Evolutionary conservation across 805 yeast species (phyloP).

Genomic region (Starmerella scarabaei): DNA sequence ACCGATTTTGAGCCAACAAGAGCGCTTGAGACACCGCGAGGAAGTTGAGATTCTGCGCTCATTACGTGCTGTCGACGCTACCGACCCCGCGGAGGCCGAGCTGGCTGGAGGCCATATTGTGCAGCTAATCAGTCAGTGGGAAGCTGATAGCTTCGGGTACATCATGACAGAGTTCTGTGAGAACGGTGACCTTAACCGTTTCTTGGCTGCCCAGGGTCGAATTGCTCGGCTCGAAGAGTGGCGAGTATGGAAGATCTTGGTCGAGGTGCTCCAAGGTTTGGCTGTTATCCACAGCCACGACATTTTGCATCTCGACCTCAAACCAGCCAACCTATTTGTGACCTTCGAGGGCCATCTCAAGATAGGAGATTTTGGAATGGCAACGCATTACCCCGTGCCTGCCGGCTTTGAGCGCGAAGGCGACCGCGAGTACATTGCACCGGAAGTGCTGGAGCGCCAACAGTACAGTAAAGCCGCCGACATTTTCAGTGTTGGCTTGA

Average conservation of each 20-base stretch:
- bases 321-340: conserved; percentile 88
- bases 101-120: conserved; percentile 47
- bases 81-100: neutral
- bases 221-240: conserved; percentile 80
- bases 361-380: conserved; percentile 95
- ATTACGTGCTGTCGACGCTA: conserved; percentile 16
- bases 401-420: conserved; percentile 79
- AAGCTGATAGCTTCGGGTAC: conserved; percentile 53
- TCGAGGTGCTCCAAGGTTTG: conserved; percentile 66
- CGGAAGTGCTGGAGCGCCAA: conserved; percentile 76
- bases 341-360: conserved; percentile 90
- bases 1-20: conserved; percentile 33
- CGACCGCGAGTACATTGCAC: conserved; percentile 94
- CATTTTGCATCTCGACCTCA: conserved; percentile 76
- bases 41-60: conserved; percentile 54
- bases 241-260: conserved; percentile 92
- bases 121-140: conserved; percentile 77
- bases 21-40: conserved; percentile 49
- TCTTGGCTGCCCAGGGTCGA: conserved; percentile 63
- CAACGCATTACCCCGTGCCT: conserved; percentile 57
- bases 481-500: conserved; percentile 83
- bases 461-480: conserved; percentile 86
- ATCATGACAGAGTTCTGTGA: conserved; percentile 94
- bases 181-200: conserved; percentile 77
- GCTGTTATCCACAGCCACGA: conserved; percentile 64